These are phyloP conservation scores for Paraleonurus japonicus DNA, from an alignment of 257 asterid genomes.

Conservation along the genomic window DNA sequence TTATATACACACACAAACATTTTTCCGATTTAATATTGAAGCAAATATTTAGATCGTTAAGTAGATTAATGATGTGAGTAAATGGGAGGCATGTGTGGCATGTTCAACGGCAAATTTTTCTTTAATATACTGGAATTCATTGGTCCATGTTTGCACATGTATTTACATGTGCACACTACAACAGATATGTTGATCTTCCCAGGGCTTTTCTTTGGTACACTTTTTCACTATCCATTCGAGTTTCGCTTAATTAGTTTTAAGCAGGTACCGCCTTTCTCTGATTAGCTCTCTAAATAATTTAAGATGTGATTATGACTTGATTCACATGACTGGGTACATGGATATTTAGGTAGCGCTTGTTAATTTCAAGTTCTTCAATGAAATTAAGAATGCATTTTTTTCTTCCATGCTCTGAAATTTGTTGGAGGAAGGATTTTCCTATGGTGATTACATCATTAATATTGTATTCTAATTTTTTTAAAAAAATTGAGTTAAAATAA, in stretches of 20 bases:
- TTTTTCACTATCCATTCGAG: not conserved
- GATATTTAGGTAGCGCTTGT: too few relatives aligned
- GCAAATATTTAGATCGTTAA: not conserved
- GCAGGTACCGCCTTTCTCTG: not conserved
- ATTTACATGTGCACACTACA: constrained; percentile 33
- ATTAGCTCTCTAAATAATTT: not conserved
- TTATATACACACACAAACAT: not conserved
- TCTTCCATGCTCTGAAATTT: too few relatives aligned
- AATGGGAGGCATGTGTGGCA: constrained; percentile 34
- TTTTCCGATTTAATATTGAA: not conserved
- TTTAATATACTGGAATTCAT: constrained; percentile 11
- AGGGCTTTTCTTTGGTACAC: not conserved
- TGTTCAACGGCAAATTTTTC: constrained; percentile 18
- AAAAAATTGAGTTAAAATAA: too few relatives aligned
- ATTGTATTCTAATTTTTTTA: too few relatives aligned
- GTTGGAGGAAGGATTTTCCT: too few relatives aligned
- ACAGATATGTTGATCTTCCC: not conserved
- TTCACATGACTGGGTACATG: not conserved
- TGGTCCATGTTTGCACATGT: constrained; percentile 34
- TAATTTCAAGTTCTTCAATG: too few relatives aligned
- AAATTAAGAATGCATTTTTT: too few relatives aligned
- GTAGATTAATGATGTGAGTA: not conserved
- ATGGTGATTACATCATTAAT: too few relatives aligned
- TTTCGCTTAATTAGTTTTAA: not conserved
- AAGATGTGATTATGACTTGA: not conserved